Evolutionary conservation across 2,329 filamentous ascomycete species (phyloP).

Genomic region (Trichoderma koningiopsis): DNA sequence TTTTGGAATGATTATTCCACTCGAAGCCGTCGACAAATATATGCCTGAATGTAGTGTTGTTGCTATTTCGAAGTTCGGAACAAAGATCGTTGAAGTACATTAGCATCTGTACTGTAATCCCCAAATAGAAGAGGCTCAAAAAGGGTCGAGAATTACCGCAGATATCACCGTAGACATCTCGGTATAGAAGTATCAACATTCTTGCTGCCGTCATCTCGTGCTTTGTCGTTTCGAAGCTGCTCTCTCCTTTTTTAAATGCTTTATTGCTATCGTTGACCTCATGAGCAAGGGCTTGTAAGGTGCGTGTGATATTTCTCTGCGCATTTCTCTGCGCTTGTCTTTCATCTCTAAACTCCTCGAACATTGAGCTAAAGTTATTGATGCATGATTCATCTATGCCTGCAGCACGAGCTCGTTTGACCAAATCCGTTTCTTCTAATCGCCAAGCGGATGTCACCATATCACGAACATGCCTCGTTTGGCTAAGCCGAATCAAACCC

Average conservation of each 20-base stretch:
- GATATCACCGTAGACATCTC: not conserved
- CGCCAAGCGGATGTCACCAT: conserved; percentile 30
- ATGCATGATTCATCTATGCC: conserved; percentile 3
- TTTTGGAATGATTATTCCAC: no score
- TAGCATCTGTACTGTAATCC: no score
- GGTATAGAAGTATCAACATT: not conserved
- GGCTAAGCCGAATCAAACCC: conserved; percentile 33
- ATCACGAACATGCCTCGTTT: conserved; percentile 34
- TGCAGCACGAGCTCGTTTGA: not conserved
- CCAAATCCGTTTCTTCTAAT: conserved; percentile 18
- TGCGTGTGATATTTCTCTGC: no score
- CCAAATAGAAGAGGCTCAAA: no score
- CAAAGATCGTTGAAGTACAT: no score
- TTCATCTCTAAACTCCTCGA: not conserved
- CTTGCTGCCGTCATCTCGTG: not conserved
- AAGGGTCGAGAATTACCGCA: not conserved
- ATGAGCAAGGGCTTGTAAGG: no score
- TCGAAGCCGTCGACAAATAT: not conserved
- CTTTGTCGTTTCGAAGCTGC: not conserved
- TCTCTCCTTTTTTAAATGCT: not conserved
- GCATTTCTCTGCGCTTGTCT: no score
- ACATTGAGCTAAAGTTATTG: no score
- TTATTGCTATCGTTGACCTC: not conserved
- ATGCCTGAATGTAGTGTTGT: not conserved
- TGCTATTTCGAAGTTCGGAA: no score